Percentiles rank a stretch among this genome's conserved stretches.
Conservation (phyloP, 2,329 filamentous ascomycete species). For the Clarireedia paspali region DNA sequence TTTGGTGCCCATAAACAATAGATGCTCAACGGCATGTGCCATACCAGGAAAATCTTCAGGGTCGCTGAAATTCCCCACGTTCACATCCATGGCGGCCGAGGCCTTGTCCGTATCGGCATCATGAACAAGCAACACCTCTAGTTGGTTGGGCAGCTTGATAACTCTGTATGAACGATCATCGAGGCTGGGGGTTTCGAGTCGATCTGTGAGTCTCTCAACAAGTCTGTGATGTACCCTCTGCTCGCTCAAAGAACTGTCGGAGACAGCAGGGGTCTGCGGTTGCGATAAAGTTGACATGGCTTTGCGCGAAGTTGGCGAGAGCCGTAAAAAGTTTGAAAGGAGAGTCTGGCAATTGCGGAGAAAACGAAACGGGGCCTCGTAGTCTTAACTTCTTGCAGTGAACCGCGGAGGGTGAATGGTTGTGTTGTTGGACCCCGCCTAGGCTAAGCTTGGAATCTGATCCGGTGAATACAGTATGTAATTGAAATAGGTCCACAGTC, state of each 20-base stretch:
- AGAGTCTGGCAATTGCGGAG: background rate
- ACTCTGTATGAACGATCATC: slow-evolving; percentile 87
- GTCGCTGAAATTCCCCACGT: slow-evolving; percentile 93
- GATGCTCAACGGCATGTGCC: slow-evolving; percentile 74
- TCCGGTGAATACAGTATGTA: background rate
- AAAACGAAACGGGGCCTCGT: background rate
- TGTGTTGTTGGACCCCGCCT: slow-evolving; percentile 1
- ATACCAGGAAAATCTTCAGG: slow-evolving; percentile 85
- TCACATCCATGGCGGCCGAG: slow-evolving; percentile 88
- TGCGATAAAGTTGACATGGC: slow-evolving; percentile 28
- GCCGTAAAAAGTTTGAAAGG: background rate
- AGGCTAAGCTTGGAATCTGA: background rate
- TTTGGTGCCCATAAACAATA: slow-evolving; percentile 97
- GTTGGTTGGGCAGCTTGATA: slow-evolving; percentile 75
- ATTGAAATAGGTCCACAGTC: slow-evolving; percentile 4
- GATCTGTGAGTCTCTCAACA: slow-evolving; percentile 49
- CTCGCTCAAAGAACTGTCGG: slow-evolving; percentile 25
- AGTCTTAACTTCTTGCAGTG: background rate
- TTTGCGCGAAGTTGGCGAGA: background rate
- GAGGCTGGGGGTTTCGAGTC: slow-evolving; percentile 72
- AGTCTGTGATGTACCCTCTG: slow-evolving; percentile 23
- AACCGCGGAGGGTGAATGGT: background rate
- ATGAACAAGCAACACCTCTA: slow-evolving; percentile 88
- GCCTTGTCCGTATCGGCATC: slow-evolving; percentile 95
- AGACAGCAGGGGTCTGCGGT: slow-evolving; percentile 24